Conservation (phyloP, 2,329 filamentous ascomycete genomes). For the Aspergillus sp. region DNA sequence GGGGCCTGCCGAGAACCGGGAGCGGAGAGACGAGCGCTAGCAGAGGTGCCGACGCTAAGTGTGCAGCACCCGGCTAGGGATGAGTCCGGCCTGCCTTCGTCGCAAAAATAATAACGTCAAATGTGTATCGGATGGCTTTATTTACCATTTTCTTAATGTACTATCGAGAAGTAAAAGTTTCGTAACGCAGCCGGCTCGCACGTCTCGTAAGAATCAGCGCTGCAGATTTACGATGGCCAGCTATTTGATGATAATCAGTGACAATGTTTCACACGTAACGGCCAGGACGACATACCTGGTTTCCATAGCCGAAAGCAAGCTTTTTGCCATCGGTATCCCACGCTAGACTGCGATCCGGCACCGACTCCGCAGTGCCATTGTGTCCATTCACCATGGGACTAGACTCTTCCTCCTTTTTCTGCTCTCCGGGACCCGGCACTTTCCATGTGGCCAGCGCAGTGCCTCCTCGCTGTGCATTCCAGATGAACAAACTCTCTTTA, state of each 20-base stretch:
- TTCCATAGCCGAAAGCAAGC: constrained; percentile 52
- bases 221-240: constrained; percentile 44
- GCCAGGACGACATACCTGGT: constrained; percentile 44
- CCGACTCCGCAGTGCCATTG: constrained; percentile 31
- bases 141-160: constrained; percentile 1
- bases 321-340: constrained; percentile 59
- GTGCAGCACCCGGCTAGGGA: neutral
- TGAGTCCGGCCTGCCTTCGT: constrained; percentile 1
- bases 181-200: neutral
- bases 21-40: constrained; percentile 1
- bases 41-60: neutral
- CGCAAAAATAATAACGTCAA: neutral
- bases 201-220: constrained; percentile 29
- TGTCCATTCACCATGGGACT: constrained; percentile 38
- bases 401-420: constrained; percentile 36
- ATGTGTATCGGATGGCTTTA: neutral
- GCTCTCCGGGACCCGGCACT: constrained; percentile 32
- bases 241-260: constrained; percentile 22
- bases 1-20: constrained; percentile 8
- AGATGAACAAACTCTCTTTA: constrained; percentile 47
- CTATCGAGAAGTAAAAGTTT: neutral
- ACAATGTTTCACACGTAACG: constrained; percentile 3
- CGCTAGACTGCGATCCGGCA: constrained; percentile 45
- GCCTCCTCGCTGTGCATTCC: constrained; percentile 50
- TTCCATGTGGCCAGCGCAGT: constrained; percentile 45